Evolutionary conservation across 345 rosid genomes (phyloP), one percentile per base, ranked within the genome.

Genomic region (Gossypium mustelinum): DNA sequence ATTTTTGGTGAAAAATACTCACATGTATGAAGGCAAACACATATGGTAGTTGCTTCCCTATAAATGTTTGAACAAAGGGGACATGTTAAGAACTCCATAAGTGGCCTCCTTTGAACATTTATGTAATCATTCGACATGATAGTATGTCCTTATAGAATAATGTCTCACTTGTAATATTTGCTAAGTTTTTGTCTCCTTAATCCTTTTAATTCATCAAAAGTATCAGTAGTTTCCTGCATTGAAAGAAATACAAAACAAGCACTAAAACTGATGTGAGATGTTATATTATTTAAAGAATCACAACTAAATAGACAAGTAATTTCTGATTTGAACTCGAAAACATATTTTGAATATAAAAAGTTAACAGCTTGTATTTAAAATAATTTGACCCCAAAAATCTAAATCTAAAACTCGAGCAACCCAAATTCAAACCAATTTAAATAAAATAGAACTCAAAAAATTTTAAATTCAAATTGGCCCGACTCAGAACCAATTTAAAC

Each of bases 51-150:
- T 69, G 73, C 73, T 69, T 69, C 73, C 43, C 45, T 69, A 16
- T 69, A 69, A 69, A 69, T 9, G 16, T 69, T 51, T 51, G 22
- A 14, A 17, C 47, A 69, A 17, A 69, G 59, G 45, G 73, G 60
- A 45, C 73, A 69, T 27, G 59, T 69, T 69, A 69, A 51, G 73
- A 69, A 20, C 24, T 69, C 17, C 73, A 29, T 10, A 16, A 51
- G 45, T 69, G 73, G 59, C 27, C 45, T 51, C 73, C 25, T 69
- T 69, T 27, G 73, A 69, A 69, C 45, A 3, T 51, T 69, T 4
- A 69, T 18, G 29, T 69, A 69, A 69, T 69, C 73, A 27, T 69
- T 10, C 18, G 60, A 69, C 73, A 69, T 69, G 73, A 69, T 25
- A 9, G 56, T 34, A 63, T 63, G 13, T 63, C 68, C 25, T 34